Evolutionary conservation across 352 stramenopile species (phyloP), one percentile per base, ranked within the genome.

Genomic region (Phytophthora podocarpi): DNA sequence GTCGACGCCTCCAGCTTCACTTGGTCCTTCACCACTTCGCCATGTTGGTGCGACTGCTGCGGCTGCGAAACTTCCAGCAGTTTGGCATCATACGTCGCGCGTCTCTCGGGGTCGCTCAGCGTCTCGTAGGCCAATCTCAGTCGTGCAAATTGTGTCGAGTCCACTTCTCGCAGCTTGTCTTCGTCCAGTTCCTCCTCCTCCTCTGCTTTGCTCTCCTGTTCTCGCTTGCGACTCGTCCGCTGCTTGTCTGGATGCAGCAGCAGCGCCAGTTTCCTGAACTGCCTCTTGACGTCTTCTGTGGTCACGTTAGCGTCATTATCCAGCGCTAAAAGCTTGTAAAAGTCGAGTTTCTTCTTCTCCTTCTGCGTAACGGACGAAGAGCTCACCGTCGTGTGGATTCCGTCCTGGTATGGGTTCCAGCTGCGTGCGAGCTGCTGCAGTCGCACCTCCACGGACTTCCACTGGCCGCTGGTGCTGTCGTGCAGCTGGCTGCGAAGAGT

Each of bases 321-420:
- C 7, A 93, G 57, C 46, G 73, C 47, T 30, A 93, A 28, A 41
- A 93, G 39, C 56, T 83, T 65, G 50, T 93, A 93, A 39, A 89
- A 90, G 53, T 91, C 67, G 15, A 84, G 57, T 49, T 86, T 85
- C 42, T 66, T 61, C 51, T 67, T 68, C 45, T 65, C 41, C 41
- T 64, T 37, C n/a, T 21, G 2, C 18, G 65, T 49, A 5, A 11
- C 18, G 1, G n/a, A 21, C n/a, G n/a, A n/a, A n/a, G n/a, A n/a
- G n/a, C n/a, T 36, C 20, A 30, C 34, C 48, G 2, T 58, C 2
- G 54, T 49, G 30, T 40, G 11, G 21, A 48, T 76, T 28, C 74
- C 64, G 43, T 87, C 70, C 59, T 93, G 84, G 62, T 93, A 93
- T 56, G 82, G 84, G 32, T 93, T 93, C 84, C 84, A 93, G 55